Percentiles rank a stretch among this genome's conserved stretches.
Conservation (phyloP, 176 grass and related monocot species). For the Rhipidocladum racemiflorum region DNA sequence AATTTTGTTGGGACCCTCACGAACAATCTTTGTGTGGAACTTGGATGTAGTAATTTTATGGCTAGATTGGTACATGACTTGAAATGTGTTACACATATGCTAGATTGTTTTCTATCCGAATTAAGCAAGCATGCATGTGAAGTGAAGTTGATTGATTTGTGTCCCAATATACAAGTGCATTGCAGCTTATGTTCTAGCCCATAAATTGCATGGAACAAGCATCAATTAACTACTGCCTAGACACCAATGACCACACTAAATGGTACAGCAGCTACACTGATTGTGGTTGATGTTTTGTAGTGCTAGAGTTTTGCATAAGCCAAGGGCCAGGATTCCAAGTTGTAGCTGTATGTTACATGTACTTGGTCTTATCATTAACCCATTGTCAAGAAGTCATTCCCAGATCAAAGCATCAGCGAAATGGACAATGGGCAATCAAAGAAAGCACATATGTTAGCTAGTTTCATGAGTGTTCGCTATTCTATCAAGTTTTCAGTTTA, state of each 20-base stretch:
- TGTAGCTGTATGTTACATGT: neutral
- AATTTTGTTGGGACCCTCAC: neutral
- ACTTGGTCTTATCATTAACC: no score
- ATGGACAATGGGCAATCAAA: neutral
- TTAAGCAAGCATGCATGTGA: neutral
- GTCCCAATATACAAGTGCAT: no score
- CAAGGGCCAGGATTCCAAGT: neutral
- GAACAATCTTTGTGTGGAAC: neutral
- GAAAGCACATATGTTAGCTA: neutral
- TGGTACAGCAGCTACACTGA: neutral
- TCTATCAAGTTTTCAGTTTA: neutral
- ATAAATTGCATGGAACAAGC: neutral
- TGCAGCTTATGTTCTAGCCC: neutral
- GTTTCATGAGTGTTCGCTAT: neutral
- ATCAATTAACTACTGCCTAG: neutral
- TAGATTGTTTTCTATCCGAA: neutral
- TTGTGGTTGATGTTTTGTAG: neutral
- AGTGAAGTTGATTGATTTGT: neutral
- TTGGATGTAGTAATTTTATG: neutral
- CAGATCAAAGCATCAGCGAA: neutral
- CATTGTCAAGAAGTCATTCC: neutral
- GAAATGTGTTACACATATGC: neutral
- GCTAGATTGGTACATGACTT: neutral
- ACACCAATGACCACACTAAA: neutral
- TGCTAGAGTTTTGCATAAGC: neutral